A percentile compares a stretch with the other conserved stretches of the same genome.
Evolutionary conservation across 306 rosid species (phyloP).

Genomic region (Gynostemma pentaphyllum): DNA sequence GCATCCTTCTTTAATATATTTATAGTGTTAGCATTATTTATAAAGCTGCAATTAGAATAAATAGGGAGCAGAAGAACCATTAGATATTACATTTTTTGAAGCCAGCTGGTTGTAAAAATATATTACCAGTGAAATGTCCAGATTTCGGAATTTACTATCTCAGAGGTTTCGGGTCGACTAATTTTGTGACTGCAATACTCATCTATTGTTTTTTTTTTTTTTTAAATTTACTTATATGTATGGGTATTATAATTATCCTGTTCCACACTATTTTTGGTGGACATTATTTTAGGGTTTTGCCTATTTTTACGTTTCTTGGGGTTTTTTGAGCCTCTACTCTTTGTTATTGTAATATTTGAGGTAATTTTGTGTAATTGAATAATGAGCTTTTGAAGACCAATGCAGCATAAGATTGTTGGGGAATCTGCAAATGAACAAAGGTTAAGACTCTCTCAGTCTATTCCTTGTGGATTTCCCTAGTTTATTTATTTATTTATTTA

Average conservation of each 20-base stretch:
- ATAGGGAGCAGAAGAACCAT: slow-evolving; percentile 5
- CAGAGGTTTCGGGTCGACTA: background rate
- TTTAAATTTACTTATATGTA: background rate
- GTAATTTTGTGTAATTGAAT: background rate
- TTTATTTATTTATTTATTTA: no score
- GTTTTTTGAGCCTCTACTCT: background rate
- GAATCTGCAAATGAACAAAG: background rate
- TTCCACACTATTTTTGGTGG: background rate
- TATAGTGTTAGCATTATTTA: slow-evolving; percentile 1
- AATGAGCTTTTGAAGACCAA: background rate
- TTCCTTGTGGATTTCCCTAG: no score
- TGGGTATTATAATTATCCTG: background rate
- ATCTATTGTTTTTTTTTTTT: background rate
- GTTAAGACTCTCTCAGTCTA: background rate
- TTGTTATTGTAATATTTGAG: background rate
- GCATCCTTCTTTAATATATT: slow-evolving; percentile 6
- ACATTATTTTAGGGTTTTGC: background rate
- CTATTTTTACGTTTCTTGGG: background rate
- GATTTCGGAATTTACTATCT: background rate
- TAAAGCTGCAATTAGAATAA: slow-evolving; percentile 5
- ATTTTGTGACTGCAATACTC: background rate
- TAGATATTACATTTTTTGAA: slow-evolving; percentile 5
- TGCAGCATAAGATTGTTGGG: background rate
- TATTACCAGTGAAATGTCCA: slow-evolving; percentile 4
- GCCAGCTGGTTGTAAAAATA: slow-evolving; percentile 1